These are phyloP conservation scores for Salix purpurea DNA, from an alignment of 345 rosid genomes.

Conservation along the genomic window DNA sequence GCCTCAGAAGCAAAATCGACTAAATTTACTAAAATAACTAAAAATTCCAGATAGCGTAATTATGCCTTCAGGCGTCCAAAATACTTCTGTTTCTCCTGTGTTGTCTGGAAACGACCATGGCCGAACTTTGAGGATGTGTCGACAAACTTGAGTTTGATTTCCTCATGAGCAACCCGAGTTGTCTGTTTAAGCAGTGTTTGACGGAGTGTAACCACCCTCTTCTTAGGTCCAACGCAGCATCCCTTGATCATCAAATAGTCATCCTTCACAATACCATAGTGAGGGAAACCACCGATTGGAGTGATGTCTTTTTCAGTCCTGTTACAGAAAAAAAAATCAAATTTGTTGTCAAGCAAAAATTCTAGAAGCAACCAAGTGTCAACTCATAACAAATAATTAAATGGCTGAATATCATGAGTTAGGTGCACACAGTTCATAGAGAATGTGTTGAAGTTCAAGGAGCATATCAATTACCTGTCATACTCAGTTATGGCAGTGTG, in stretches of 20 bases:
- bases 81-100: conserved; percentile 59
- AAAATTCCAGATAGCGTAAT: neutral
- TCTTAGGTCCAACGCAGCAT: conserved; percentile 82
- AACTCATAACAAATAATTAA: neutral
- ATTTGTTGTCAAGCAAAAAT: too few species aligned
- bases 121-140: conserved; percentile 70
- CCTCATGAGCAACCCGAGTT: conserved; percentile 64
- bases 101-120: conserved; percentile 75
- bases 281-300: conserved; percentile 84
- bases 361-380: too few species aligned
- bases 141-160: conserved; percentile 68
- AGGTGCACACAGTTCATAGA: too few species aligned
- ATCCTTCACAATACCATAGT: conserved; percentile 70
- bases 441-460: neutral
- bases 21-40: neutral
- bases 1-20: neutral
- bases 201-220: conserved; percentile 80
- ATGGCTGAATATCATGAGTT: too few species aligned
- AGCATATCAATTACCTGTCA: conserved; percentile 45
- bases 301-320: conserved; percentile 82
- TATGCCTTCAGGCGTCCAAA: conserved; percentile 58
- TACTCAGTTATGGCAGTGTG: conserved; percentile 70
- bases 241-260: conserved; percentile 81
- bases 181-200: conserved; percentile 67
- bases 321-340: neutral